phyloP scores from a whole-genome alignment of 441 rosid species.

The Pelargonium myrrhifolium region DNA sequence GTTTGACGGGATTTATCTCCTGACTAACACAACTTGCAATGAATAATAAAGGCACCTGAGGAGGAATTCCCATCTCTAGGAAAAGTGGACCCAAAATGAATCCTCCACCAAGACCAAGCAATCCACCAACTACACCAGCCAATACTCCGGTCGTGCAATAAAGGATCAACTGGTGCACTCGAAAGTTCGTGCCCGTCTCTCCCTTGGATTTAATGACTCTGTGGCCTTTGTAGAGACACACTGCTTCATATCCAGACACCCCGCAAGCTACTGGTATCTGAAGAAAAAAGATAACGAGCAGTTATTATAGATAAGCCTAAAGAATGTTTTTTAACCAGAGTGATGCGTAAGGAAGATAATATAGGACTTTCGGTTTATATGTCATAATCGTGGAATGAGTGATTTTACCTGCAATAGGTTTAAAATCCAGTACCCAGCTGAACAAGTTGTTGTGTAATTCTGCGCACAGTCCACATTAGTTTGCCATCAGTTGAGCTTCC shows the following conservation, averaged over 20 bases:
- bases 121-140: constrained; percentile 61
- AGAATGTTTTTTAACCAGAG: no score
- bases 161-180: constrained; percentile 32
- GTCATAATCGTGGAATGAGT: background rate
- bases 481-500: background rate
- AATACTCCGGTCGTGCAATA: constrained; percentile 44
- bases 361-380: background rate
- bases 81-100: constrained; percentile 72
- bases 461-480: constrained; percentile 14
- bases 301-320: no score
- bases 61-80: constrained; percentile 62
- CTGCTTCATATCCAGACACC: constrained; percentile 50
- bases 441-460: constrained; percentile 45
- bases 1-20: no score
- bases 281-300: background rate
- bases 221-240: constrained; percentile 46
- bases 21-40: no score
- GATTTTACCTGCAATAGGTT: constrained; percentile 51
- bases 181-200: constrained; percentile 28
- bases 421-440: constrained; percentile 51
- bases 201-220: constrained; percentile 62
- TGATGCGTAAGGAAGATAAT: background rate
- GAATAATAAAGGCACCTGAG: constrained; percentile 33
- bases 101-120: constrained; percentile 67
- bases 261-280: constrained; percentile 60